Evolutionary conservation across 192 early-diverging fungal genomes (phyloP).

Genomic region (Allomyces javanicus): DNA sequence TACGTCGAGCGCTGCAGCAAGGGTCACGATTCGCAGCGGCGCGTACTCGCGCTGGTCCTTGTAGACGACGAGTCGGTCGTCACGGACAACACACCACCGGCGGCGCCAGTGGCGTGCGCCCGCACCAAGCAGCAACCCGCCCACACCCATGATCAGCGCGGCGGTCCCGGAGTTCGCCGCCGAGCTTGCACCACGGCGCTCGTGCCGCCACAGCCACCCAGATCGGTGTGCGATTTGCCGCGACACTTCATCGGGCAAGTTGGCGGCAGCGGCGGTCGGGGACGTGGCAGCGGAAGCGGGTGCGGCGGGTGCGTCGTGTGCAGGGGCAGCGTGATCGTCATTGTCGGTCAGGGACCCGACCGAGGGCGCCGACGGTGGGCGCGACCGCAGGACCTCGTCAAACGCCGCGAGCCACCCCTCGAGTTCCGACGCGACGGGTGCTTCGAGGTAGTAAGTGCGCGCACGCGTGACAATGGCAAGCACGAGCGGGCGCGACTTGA

Average conservation of each 20-base stretch:
- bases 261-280: not conserved
- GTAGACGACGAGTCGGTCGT: not conserved
- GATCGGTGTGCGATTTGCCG: not conserved
- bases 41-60: not conserved
- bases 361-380: not conserved
- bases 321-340: not conserved
- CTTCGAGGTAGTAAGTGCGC: constrained; percentile 24
- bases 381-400: not conserved
- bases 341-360: not conserved
- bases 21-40: not conserved
- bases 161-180: no score
- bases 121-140: not conserved
- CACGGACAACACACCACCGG: not conserved
- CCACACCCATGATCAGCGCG: not conserved
- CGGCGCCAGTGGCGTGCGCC: not conserved
- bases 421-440: constrained; percentile 9
- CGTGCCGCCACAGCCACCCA: not conserved
- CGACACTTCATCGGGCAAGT: not conserved
- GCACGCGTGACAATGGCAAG: constrained; percentile 28
- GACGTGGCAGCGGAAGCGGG: not conserved
- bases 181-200: not conserved
- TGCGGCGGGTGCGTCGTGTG: not conserved
- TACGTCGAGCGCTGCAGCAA: not conserved
- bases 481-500: constrained; percentile 16
- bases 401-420: constrained; percentile 17